phyloP scores from a whole-genome alignment of 1,139 yeast genomes.

The Kurtzmaniella quercitrusa region DNA sequence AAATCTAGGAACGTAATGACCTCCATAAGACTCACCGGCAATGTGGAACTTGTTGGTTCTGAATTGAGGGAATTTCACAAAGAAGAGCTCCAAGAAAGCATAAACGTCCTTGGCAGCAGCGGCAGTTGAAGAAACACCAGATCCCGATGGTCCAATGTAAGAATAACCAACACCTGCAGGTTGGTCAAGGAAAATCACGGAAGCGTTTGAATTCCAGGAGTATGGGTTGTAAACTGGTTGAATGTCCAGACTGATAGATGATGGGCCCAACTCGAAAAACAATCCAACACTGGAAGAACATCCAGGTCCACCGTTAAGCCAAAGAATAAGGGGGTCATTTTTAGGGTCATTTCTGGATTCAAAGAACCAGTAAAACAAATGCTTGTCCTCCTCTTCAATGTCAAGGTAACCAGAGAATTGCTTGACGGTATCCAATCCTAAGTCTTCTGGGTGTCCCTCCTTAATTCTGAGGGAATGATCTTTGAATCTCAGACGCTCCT shows the following conservation, averaged over 20 bases:
- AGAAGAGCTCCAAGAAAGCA: constrained; percentile 60
- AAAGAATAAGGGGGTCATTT: constrained; percentile 59
- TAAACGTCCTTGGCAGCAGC: constrained; percentile 65
- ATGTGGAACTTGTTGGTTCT: constrained; percentile 51
- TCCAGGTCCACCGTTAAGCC: constrained; percentile 79
- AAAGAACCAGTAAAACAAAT: constrained; percentile 69
- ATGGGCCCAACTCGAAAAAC: constrained; percentile 65
- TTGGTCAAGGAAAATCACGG: constrained; percentile 67
- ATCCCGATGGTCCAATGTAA: constrained; percentile 31
- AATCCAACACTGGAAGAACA: constrained; percentile 67
- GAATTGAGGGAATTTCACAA: constrained; percentile 55
- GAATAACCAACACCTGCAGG: constrained; percentile 74
- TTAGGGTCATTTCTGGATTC: constrained; percentile 66
- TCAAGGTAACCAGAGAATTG: constrained; percentile 55
- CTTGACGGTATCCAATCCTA: constrained; percentile 40
- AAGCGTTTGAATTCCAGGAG: constrained; percentile 69
- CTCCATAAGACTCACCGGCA: constrained; percentile 74
- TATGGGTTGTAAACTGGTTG: constrained; percentile 55
- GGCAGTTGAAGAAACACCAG: constrained; percentile 45
- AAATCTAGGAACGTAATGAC: constrained; percentile 67
- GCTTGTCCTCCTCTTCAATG: constrained; percentile 45
- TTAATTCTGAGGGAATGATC: constrained; percentile 24
- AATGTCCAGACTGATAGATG: constrained; percentile 46
- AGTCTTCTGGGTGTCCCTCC: constrained; percentile 21
- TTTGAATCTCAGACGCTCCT: constrained; percentile 11